Evolutionary conservation across 495 filamentous ascomycete species (phyloP).

Genomic region (Xylaria telfairii): DNA sequence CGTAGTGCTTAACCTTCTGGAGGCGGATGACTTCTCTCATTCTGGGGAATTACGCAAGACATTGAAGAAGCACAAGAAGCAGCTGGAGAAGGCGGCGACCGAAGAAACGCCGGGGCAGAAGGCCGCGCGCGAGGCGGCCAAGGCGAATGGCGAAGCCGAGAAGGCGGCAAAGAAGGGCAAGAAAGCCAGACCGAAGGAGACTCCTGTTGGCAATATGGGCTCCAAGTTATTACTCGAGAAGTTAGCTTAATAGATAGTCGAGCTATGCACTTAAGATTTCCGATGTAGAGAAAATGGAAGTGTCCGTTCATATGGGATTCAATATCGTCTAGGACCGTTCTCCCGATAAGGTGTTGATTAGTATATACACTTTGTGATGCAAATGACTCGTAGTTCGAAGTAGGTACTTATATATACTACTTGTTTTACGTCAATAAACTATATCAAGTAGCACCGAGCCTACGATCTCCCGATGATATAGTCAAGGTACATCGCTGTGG

Average conservation of each 20-base stretch:
- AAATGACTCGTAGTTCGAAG: not conserved
- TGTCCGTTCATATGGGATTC: not conserved
- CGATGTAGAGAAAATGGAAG: slow-evolving; percentile 17
- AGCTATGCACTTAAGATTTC: not conserved
- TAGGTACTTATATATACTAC: not conserved
- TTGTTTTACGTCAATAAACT: not conserved
- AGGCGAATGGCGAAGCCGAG: slow-evolving; percentile 36
- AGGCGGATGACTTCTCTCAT: slow-evolving; percentile 76
- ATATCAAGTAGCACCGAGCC: not conserved
- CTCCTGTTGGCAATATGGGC: slow-evolving; percentile 58
- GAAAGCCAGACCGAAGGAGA: slow-evolving; percentile 40
- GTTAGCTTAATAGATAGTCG: slow-evolving; percentile 28
- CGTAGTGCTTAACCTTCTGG: slow-evolving; percentile 78
- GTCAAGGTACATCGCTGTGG: not conserved
- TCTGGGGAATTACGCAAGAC: slow-evolving; percentile 67
- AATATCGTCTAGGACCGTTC: not conserved
- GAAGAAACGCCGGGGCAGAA: slow-evolving; percentile 50
- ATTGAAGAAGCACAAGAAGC: slow-evolving; percentile 65
- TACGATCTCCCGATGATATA: not conserved
- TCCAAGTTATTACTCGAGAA: slow-evolving; percentile 61
- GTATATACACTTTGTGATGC: not conserved
- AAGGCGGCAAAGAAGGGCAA: slow-evolving; percentile 48
- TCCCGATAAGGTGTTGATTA: not conserved
- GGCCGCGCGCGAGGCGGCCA: slow-evolving; percentile 40
- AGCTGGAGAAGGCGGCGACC: slow-evolving; percentile 54